Evolutionary conservation across 2,329 filamentous ascomycete genomes (phyloP), one percentile per base, ranked within the genome.

Genomic region (Podosphaera fusca): DNA sequence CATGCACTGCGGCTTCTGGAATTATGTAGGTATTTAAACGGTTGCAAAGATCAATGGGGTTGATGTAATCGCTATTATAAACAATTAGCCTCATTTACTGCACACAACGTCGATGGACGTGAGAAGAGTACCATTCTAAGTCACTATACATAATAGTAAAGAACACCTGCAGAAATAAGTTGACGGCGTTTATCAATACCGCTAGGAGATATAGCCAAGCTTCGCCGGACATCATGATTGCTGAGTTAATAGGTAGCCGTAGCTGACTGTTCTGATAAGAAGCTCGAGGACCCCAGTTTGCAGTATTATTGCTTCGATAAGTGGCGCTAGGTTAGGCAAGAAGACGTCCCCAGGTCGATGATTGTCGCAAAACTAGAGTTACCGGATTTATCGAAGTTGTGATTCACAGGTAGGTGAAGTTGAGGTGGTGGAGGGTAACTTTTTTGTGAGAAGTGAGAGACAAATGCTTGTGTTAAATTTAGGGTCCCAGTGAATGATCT

Each of bases 101-200:
- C 21, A 21, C 21, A 21, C 21, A n/a, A 29, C 29, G 2, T 12
- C 29, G n/a, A 42, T 8, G 31, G 51, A 21, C 40, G 34, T 31
- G 31, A 33, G 58, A n/a, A 40, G 77, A 86, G 68, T 75, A 94
- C 89, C 92, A 98, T 84, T 98, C 92, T 67, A 98, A 74, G 78
- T 98, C 92, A 73, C 87, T 95, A 75, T 96, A 98, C 94, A 98
- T 98, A 70, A 98, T 98, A 59, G 92, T 98, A 76, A 98, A 98
- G 80, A 98, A 98, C 67, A 98, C 92, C 76, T 98, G 94, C 58
- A 98, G 79, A 74, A 98, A 98, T 69, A 98, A 80, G 78, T 98
- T 98, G 81, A 98, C 89, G 75, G 92, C 92, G 76, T 98, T 98
- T 77, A 98, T 94, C 70, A 98, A 80, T 72, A 98, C 94, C 74